Conservation (phyloP, 176 grass and related monocot species). For the Aegilops sharonensis region DNA sequence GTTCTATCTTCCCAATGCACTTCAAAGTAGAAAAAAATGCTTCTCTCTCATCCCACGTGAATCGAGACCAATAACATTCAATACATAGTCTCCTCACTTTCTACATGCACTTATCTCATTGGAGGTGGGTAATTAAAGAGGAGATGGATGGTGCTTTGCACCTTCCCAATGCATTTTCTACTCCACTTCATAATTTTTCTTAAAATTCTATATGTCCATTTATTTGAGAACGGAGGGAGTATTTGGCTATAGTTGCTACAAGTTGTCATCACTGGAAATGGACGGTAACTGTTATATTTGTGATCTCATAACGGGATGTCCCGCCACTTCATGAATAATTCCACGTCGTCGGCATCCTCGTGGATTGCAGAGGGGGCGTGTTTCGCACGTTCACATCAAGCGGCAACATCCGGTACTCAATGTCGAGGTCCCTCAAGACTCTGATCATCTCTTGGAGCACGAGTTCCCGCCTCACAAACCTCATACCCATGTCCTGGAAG, state of each 20-base stretch:
- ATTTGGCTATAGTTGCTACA: neutral
- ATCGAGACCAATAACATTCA: too few relatives aligned
- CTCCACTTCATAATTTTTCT: too few relatives aligned
- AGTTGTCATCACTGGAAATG: neutral
- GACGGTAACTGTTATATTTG: neutral
- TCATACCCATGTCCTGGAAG: conserved; percentile 56
- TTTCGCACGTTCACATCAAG: conserved; percentile 56
- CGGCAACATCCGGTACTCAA: conserved; percentile 68
- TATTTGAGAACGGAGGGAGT: too few relatives aligned
- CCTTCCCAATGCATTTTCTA: neutral
- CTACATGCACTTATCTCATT: too few relatives aligned
- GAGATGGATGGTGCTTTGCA: neutral
- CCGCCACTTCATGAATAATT: conserved; percentile 20
- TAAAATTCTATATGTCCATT: neutral
- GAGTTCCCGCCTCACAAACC: conserved; percentile 39
- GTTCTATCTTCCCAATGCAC: too few relatives aligned
- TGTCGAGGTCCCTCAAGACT: conserved; percentile 59
- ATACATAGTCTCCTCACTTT: too few relatives aligned
- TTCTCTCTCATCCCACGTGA: too few relatives aligned
- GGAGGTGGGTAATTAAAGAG: too few relatives aligned
- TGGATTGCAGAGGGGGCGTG: conserved; percentile 26
- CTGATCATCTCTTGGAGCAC: conserved; percentile 59
- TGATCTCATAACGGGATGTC: neutral
- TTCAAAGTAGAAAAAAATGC: too few relatives aligned
- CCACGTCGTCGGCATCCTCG: conserved; percentile 61